Percentiles rank a stretch among this genome's conserved stretches.
Evolutionary conservation across 768 basidiomycete genomes (phyloP).

Genomic region (Sporobolomyces phaffii): DNA sequence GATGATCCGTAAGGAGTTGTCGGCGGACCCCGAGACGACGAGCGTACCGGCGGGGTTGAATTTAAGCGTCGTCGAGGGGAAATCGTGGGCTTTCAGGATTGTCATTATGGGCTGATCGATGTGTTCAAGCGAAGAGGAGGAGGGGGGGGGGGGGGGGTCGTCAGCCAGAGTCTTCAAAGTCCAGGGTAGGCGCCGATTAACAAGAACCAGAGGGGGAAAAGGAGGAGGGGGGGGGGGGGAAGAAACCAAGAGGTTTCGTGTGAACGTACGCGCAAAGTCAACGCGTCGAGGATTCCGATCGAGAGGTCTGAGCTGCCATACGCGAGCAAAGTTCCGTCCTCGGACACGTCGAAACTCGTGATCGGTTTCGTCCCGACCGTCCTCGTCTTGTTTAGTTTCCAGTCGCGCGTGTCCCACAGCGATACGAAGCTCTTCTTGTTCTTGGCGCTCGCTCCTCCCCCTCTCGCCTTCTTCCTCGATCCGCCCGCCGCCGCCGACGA

Average conservation of each 20-base stretch:
- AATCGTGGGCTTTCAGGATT: conserved; percentile 89
- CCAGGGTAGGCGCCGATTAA: neutral
- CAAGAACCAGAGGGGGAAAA: neutral
- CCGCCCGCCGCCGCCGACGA: neutral
- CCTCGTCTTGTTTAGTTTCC: conserved; percentile 61
- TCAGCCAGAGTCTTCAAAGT: neutral
- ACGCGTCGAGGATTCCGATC: conserved; percentile 74
- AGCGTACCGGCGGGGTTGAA: conserved; percentile 79
- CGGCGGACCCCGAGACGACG: conserved; percentile 81
- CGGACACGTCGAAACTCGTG: conserved; percentile 67
- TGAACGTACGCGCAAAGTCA: conserved; percentile 63
- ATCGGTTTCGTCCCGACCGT: conserved; percentile 73
- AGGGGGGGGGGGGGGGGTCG: neutral
- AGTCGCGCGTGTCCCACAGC: conserved; percentile 62
- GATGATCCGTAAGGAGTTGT: conserved; percentile 76
- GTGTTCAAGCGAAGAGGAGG: neutral
- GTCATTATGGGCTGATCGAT: conserved; percentile 66
- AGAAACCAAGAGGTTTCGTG: neutral
- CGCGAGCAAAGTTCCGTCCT: conserved; percentile 72
- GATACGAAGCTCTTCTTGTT: conserved; percentile 36
- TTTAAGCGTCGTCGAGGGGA: conserved; percentile 78
- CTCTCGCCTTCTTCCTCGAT: conserved; percentile 32
- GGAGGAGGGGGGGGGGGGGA: neutral
- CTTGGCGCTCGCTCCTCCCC: neutral
- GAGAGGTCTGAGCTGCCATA: conserved; percentile 81